phyloP scores from a whole-genome alignment of 2,329 filamentous ascomycete genomes.

The Paecilomyces formosus region DNA sequence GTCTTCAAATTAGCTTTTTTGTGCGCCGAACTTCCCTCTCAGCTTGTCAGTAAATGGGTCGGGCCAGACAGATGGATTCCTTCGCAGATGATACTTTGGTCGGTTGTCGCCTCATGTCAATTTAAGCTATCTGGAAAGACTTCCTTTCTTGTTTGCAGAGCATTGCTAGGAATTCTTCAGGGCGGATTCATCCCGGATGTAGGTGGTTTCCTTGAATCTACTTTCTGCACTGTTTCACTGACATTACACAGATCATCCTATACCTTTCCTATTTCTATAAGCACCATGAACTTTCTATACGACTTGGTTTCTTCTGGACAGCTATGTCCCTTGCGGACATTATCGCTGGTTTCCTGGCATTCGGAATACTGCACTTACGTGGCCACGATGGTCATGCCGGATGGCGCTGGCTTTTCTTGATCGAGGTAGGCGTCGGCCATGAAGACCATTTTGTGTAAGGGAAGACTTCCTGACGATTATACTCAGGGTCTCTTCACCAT shows the following conservation, averaged over 20 bases:
- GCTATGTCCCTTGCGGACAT: constrained; percentile 35
- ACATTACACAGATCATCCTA: constrained; percentile 16
- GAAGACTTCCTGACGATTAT: constrained; percentile 19
- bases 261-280: constrained; percentile 69
- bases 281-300: constrained; percentile 53
- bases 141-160: constrained; percentile 31
- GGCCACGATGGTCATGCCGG: constrained; percentile 22
- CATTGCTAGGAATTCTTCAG: constrained; percentile 39
- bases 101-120: constrained; percentile 31
- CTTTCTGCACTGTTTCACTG: constrained; percentile 5
- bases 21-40: constrained; percentile 52
- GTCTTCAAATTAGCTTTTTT: constrained; percentile 48
- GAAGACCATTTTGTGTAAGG: constrained; percentile 31
- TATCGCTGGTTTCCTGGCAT: constrained; percentile 37
- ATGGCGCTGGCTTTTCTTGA: constrained; percentile 28
- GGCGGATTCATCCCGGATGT: constrained; percentile 39
- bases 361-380: constrained; percentile 27
- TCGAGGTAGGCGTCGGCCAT: constrained; percentile 24
- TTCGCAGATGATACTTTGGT: constrained; percentile 41
- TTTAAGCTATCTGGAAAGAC: constrained; percentile 38
- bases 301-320: constrained; percentile 19
- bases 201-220: constrained; percentile 3
- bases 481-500: constrained; percentile 16
- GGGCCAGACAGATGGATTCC: constrained; percentile 55
- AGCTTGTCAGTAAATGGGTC: constrained; percentile 52